phyloP scores from a whole-genome alignment of 1,284 basidiomycete species.

The Marasmius tenuissimus region DNA sequence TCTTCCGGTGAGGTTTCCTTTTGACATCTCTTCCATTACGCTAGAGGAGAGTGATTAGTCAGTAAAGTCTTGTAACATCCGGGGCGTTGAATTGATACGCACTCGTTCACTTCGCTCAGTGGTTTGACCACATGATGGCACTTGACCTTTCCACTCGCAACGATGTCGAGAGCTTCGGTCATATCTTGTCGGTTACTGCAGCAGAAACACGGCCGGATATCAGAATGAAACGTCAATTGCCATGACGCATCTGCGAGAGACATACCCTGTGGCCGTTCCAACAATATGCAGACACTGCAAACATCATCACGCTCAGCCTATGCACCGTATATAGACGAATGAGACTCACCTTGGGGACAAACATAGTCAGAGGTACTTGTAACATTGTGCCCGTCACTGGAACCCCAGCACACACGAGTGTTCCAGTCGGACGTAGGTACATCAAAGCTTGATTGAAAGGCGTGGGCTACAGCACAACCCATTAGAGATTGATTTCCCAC shows the following conservation, averaged over 20 bases:
- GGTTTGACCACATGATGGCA: conserved; percentile 47
- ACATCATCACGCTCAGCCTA: conserved; percentile 3
- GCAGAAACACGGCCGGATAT: not conserved
- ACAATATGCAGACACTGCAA: conserved; percentile 49
- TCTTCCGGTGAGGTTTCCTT: conserved; percentile 33
- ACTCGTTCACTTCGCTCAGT: conserved; percentile 51
- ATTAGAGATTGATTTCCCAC: not conserved
- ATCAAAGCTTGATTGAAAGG: conserved; percentile 66
- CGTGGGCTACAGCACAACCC: conserved; percentile 29
- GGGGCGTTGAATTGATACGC: conserved; percentile 15
- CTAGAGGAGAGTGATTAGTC: conserved; percentile 19
- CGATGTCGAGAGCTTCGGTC: conserved; percentile 64
- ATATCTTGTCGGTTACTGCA: conserved; percentile 59
- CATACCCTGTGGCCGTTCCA: conserved; percentile 59
- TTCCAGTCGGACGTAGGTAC: conserved; percentile 58
- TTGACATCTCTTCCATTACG: conserved; percentile 30
- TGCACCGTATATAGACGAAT: not conserved
- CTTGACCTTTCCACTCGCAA: conserved; percentile 64
- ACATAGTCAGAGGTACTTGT: conserved; percentile 52
- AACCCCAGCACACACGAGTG: conserved; percentile 64
- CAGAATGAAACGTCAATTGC: not conserved
- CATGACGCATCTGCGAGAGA: not conserved
- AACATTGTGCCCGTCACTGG: conserved; percentile 39
- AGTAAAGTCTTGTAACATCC: not conserved
- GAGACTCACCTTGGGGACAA: conserved; percentile 49